phyloP scores from a whole-genome alignment of 345 rosid species.

The Nasturtium officinale region DNA sequence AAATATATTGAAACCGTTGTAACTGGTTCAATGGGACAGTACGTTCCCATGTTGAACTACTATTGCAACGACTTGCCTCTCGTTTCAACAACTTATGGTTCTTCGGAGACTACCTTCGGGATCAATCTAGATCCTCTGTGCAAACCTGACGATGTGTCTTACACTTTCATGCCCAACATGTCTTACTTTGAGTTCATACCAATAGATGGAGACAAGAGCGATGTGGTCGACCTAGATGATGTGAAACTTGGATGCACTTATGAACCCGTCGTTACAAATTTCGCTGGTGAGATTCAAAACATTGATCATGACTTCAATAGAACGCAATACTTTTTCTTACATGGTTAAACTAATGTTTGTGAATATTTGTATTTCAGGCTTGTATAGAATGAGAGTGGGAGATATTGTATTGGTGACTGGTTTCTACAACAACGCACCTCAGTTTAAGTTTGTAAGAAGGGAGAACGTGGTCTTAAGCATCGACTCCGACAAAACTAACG shows the following conservation, averaged over 20 bases:
- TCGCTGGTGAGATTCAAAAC: slow-evolving; percentile 54
- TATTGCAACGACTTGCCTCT: slow-evolving; percentile 82
- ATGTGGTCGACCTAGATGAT: slow-evolving; percentile 65
- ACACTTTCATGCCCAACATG: slow-evolving; percentile 84
- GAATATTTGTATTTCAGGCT: slow-evolving; percentile 47
- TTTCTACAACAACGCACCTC: slow-evolving; percentile 48
- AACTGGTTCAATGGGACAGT: slow-evolving; percentile 93
- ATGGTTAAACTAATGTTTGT: slow-evolving; percentile 20
- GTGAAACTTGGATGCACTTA: slow-evolving; percentile 75
- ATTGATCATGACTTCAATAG: not conserved
- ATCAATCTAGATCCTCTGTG: slow-evolving; percentile 75
- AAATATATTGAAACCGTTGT: slow-evolving; percentile 83
- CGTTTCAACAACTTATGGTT: slow-evolving; percentile 84
- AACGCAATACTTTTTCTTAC: not conserved
- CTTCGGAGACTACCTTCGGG: slow-evolving; percentile 87
- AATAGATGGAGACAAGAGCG: slow-evolving; percentile 47
- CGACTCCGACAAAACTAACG: slow-evolving; percentile 85
- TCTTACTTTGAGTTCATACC: slow-evolving; percentile 87
- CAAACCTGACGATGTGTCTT: slow-evolving; percentile 76
- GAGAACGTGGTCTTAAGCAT: slow-evolving; percentile 80
- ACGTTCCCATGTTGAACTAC: slow-evolving; percentile 67
- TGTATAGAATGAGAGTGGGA: slow-evolving; percentile 81
- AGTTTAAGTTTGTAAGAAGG: slow-evolving; percentile 62
- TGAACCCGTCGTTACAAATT: slow-evolving; percentile 88
- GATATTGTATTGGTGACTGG: slow-evolving; percentile 82